phyloP scores from a whole-genome alignment of 495 filamentous ascomycete species.

The Bryoglossum gracile region DNA sequence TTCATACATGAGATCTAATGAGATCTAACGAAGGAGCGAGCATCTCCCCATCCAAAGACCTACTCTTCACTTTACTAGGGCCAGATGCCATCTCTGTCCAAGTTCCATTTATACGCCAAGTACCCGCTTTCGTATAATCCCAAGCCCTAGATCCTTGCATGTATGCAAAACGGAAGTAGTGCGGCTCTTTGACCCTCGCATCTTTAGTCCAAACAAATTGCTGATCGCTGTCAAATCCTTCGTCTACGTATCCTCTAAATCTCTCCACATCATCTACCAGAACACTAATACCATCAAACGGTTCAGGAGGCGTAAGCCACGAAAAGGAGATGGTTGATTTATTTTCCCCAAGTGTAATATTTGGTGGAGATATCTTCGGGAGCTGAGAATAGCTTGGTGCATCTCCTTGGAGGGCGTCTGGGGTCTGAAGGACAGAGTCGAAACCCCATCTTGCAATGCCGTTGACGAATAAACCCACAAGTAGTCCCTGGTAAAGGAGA shows the following conservation, averaged over 20 bases:
- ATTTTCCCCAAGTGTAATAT: constrained; percentile 32
- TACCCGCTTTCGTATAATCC: constrained; percentile 76
- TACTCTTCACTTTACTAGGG: constrained; percentile 21
- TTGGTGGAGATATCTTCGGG: constrained; percentile 52
- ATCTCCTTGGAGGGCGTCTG: constrained; percentile 59
- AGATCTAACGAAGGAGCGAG: too few species aligned
- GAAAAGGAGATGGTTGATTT: constrained; percentile 48
- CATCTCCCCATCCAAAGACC: constrained; percentile 11
- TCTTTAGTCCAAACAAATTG: constrained; percentile 42
- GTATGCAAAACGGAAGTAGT: constrained; percentile 84
- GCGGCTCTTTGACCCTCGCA: constrained; percentile 36
- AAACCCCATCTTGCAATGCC: constrained; percentile 92
- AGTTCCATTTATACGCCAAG: constrained; percentile 60
- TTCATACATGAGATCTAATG: too few species aligned
- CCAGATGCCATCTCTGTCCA: constrained; percentile 52
- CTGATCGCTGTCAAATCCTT: constrained; percentile 34
- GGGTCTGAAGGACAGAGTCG: constrained; percentile 81
- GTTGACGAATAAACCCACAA: constrained; percentile 87
- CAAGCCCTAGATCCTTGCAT: constrained; percentile 60
- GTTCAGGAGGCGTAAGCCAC: constrained; percentile 47
- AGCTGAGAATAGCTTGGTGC: constrained; percentile 59
- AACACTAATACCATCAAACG: constrained; percentile 75
- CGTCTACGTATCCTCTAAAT: constrained; percentile 53
- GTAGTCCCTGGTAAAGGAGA: constrained; percentile 77
- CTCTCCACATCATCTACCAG: constrained; percentile 93